Base-by-base conservation (phyloP, 768 basidiomycete genomes). In the Strobilomyces echinocephalus region DNA sequence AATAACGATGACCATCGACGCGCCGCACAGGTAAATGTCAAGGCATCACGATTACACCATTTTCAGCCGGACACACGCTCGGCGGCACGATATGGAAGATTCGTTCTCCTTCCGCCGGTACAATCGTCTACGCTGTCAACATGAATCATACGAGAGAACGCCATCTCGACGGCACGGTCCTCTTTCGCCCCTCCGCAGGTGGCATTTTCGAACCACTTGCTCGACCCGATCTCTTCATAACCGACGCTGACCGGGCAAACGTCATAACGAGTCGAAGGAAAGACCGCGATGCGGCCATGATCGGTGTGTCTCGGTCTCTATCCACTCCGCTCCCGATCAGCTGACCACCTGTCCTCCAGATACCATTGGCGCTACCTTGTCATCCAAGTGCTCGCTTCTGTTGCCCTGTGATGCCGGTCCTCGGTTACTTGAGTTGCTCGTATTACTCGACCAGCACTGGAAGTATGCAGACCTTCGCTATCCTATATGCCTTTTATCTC, bases 1-100 rank as follows among this genome's bases (percentile, higher is more conserved):
- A 10, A 43, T 45, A 42, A 55, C 40, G 34, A 44, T 33, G 34
- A 54, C 26, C 34, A 46, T 52, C 38, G 24, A 51, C 41, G 14
- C 36, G 21, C 20, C 35, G 34, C 56, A 33, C 64, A 89, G 90
- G 92, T 47, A 91, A 93, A 75, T 91, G 90, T 63, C 89, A 94
- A 67, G 91, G 91, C 16, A 74, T 95, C 63, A 95, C 93, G 2
- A 90, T 99, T 58, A 95, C 94, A 16, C 93, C 97, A 1, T 97
- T 94, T 72, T 88, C 90, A 62, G 88, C 93, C 12, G 97, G 95
- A 0, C 95, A 97, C 69, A 91, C 91, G 0, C 80, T 99, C 15
- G 97, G 97, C 55, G 97, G 95, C 41, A 92, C 95, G 6, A 89
- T 99, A 58, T 98, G 94, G 94, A 97, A 97, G 67, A 88, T 99